Percentiles rank a stretch among this genome's conserved stretches.
Evolutionary conservation across 1,139 yeast species (phyloP).

Genomic region (Pichia sp.): DNA sequence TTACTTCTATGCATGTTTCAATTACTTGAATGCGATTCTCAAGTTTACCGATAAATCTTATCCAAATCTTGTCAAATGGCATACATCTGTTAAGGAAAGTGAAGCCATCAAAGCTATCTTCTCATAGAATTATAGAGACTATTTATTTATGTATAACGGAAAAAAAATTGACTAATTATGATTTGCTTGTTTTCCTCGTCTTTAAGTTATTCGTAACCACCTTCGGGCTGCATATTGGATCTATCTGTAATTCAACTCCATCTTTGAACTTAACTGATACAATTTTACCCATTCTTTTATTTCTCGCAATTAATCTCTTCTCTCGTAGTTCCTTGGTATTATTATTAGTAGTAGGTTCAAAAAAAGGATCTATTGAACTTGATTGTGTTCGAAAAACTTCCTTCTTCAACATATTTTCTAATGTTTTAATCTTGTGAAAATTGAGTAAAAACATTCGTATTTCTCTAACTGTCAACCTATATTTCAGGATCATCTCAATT

Average conservation of each 20-base stretch:
- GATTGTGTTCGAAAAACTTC: conserved; percentile 2
- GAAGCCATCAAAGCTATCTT: neutral
- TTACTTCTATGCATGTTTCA: neutral
- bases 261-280: conserved; percentile 21
- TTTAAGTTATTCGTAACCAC: conserved; percentile 4
- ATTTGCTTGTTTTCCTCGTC: neutral
- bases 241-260: conserved; percentile 23
- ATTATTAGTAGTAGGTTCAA: conserved; percentile 16
- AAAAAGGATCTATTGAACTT: neutral
- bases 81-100: conserved; percentile 1
- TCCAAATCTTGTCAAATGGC: conserved; percentile 17
- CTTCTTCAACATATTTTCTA: conserved; percentile 23
- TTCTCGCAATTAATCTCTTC: conserved; percentile 17
- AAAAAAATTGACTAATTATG: no score
- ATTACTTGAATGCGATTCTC: neutral
- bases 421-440: conserved; percentile 29
- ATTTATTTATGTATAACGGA: no score
- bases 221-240: conserved; percentile 24
- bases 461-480: conserved; percentile 38
- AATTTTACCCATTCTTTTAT: conserved; percentile 20
- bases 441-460: conserved; percentile 35
- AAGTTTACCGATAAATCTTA: neutral
- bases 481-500: conserved; percentile 37
- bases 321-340: conserved; percentile 13
- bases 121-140: neutral